phyloP scores from a whole-genome alignment of 106 monocot species.

The Amphibolis antarctica region DNA sequence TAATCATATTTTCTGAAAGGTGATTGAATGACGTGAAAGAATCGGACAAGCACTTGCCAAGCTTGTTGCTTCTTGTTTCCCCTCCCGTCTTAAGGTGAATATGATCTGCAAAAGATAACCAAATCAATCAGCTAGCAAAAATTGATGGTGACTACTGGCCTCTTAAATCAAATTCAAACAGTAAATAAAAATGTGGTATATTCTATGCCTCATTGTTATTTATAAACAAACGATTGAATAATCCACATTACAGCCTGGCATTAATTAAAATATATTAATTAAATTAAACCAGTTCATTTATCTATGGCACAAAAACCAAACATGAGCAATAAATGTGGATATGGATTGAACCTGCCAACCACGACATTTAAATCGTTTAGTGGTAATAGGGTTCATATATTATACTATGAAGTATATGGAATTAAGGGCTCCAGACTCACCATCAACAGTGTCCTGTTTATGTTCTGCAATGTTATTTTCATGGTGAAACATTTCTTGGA shows the following conservation, averaged over 20 bases:
- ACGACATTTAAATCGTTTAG: background rate
- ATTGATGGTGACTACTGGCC: background rate
- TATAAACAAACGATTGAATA: too few species aligned
- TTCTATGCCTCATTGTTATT: too few species aligned
- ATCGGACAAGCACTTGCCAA: background rate
- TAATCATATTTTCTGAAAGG: conserved; percentile 20
- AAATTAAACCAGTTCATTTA: too few species aligned
- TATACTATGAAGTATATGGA: too few species aligned
- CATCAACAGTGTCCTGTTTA: conserved; percentile 16
- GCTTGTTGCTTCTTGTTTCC: conserved; percentile 17
- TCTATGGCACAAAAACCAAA: too few species aligned
- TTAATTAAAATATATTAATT: too few species aligned
- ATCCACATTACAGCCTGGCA: too few species aligned
- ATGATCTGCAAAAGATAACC: conserved; percentile 1
- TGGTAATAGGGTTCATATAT: background rate
- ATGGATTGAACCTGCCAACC: background rate
- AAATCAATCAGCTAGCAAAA: conserved; percentile 6
- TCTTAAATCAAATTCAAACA: background rate
- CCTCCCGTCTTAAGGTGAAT: background rate
- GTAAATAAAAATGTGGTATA: too few species aligned
- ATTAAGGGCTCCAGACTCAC: background rate
- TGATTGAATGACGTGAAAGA: conserved; percentile 1
- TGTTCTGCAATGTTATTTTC: conserved; percentile 10
- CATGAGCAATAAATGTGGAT: too few species aligned
- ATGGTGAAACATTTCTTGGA: conserved; percentile 31